Percentiles rank a stretch among this genome's conserved stretches.
phyloP scores from a whole-genome alignment of 192 early-diverging fungal species.

The Physocladia obscura region DNA sequence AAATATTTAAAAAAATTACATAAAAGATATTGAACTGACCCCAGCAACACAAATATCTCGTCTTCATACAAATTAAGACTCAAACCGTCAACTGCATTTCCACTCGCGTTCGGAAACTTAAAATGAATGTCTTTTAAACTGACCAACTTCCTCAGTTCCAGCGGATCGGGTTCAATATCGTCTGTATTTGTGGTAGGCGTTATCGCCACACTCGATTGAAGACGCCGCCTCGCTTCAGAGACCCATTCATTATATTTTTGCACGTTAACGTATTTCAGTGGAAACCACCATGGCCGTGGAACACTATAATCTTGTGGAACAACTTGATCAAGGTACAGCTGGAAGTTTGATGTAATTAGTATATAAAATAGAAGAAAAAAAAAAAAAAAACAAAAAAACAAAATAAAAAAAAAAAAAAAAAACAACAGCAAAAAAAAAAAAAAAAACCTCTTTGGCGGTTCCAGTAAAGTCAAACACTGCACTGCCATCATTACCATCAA shows the following conservation, averaged over 20 bases:
- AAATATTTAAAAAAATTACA: background rate
- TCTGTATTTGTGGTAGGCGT: background rate
- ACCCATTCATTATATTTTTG: background rate
- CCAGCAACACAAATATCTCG: slow-evolving; percentile 47
- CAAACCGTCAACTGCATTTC: slow-evolving; percentile 50
- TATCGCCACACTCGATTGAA: background rate
- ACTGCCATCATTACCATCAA: slow-evolving; percentile 64
- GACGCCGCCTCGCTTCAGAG: background rate
- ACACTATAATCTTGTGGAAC: slow-evolving; percentile 67
- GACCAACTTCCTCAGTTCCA: slow-evolving; percentile 40
- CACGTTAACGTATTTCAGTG: slow-evolving; percentile 17
- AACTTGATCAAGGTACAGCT: slow-evolving; percentile 52
- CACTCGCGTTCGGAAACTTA: slow-evolving; percentile 21
- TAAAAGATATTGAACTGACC: too few species aligned
- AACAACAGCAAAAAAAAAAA: too few species aligned
- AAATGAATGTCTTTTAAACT: slow-evolving; percentile 51
- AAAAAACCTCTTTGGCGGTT: slow-evolving; percentile 63
- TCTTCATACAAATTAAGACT: slow-evolving; percentile 55
- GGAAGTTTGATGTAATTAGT: background rate
- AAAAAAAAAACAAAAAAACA: too few species aligned
- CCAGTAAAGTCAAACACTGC: slow-evolving; percentile 93
- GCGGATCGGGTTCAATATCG: slow-evolving; percentile 26
- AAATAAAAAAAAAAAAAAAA: too few species aligned
- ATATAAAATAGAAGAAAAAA: background rate
- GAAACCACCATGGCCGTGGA: slow-evolving; percentile 66